Evolutionary conservation across 345 rosid species (phyloP).

Genomic region (Aethionema arabicum): DNA sequence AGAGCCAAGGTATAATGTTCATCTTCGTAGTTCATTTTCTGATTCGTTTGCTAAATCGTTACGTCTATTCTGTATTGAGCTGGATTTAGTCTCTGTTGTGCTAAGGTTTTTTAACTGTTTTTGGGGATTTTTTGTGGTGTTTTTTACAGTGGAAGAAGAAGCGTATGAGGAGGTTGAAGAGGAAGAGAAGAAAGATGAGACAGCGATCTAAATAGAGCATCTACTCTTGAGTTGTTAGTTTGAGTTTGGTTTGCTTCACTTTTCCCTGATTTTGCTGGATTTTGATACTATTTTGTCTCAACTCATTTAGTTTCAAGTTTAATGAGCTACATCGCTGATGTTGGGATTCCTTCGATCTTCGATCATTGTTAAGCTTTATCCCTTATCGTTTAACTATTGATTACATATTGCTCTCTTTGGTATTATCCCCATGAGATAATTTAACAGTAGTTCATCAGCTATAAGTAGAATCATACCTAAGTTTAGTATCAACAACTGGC

Average conservation of each 20-base stretch:
- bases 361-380: not conserved
- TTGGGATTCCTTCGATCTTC: slow-evolving; percentile 24
- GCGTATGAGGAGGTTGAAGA: slow-evolving; percentile 55
- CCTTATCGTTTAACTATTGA: no score
- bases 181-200: slow-evolving; percentile 55
- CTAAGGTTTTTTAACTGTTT: not conserved
- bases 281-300: slow-evolving; percentile 6
- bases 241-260: slow-evolving; percentile 11
- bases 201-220: slow-evolving; percentile 45
- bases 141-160: slow-evolving; percentile 49
- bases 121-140: slow-evolving; percentile 17
- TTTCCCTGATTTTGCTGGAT: not conserved
- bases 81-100: not conserved
- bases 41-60: not conserved
- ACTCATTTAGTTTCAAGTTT: not conserved
- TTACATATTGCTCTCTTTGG: not conserved
- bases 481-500: not conserved
- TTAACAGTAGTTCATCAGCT: no score
- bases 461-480: not conserved
- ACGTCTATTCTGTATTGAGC: not conserved
- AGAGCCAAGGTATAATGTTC: slow-evolving; percentile 21
- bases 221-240: not conserved
- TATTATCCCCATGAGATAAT: not conserved
- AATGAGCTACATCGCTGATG: not conserved
- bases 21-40: not conserved